Evolutionary conservation across 306 rosid genomes (phyloP), one percentile per base, ranked within the genome.

Genomic region (Cicer bijugum): DNA sequence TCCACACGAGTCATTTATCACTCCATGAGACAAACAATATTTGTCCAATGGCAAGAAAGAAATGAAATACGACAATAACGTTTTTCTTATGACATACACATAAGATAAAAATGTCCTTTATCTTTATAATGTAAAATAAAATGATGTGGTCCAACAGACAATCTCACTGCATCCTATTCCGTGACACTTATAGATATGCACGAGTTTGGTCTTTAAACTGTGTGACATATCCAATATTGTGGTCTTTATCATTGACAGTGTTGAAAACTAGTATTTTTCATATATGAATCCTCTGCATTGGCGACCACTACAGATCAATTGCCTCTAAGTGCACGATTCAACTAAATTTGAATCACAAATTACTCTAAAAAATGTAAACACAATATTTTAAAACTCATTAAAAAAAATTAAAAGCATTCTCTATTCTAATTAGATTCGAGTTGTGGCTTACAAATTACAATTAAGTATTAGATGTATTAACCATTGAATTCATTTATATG

Each of bases 81-180:
- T 69, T 66, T 78, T 69, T 9, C 64, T 39, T 12, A 20, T 66
- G 75, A 67, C 45, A 57, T 5, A n/a, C 33, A 40, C 67, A 71
- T 64, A 80, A 72, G 67, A 72, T 53, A 53, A 79, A 64, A 69
- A 71, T 44, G 53, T n/a, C 23, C 57, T 69, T 72, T 15, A 10
- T 14, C 75, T 78, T 60, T 71, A 73, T 73, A 78, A 80, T 70
- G 73, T 59, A 40, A 39, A 76, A 84, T 69, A 64, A 28, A 28
- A 58, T 62, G 12, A 0, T 51, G 76, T 75, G 91, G 89, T 83
- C 85, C 85, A 75, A 12, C 40, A 58, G 37, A 70, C 64, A 78
- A 78, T 57, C 48, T 66, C 75, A 17, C 78, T 82, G 90, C 83
- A 81, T 80, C 92, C 80, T 60, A 72, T 53, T 74, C 63, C 53